Evolutionary conservation across 202 grass and related monocot species (phyloP), one percentile per base, ranked within the genome.

Genomic region (Schoenoplectus tabernaemontani): DNA sequence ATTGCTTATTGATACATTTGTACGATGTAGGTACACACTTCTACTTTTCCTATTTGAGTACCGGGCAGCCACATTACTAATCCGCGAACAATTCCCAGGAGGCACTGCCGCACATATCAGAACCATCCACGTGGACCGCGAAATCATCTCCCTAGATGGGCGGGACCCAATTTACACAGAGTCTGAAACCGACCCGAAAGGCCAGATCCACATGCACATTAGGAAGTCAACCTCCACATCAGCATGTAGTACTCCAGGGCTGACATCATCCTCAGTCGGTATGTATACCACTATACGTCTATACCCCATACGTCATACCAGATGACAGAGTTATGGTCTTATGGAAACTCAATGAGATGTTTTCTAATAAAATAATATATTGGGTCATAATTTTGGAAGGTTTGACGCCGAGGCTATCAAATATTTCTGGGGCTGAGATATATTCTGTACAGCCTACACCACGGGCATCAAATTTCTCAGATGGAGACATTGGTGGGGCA

Each of bases 41-140:
- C 61, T 86, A 43, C 84, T 86, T 2, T 70, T 86, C 42, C 79
- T 86, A 11, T 86, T 82, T 71, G 84, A 86, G 71, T 86, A 86
- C 38, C 79, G 84, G 2, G 84, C 84, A 9, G 84, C 84, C 15
- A 70, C 60, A 15, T 64, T 86, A 30, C 58, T 86, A 30, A 86
- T 86, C 79, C 17, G 33, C 22, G 72, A 86, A 41, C 84, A 78
- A 65, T 86, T 82, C 37, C 84, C 84, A 3, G 84, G 84, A 8
- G 10, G 47, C 7, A 34, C 37, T 1, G 79, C 84, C 9, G 79
- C 78, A 9, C 71, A 73, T 22, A 86, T 86, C 22, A 44, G 78
- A 57, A 78, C 57, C 7, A 77, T 86, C 72, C 69, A 86, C 26
- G 78, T 86, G 17, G 84, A 86, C 59, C 51, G 66, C 2, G 84